Percentiles rank a stretch among this genome's conserved stretches.
Conservation (phyloP, 139 green algal genomes). For the Tetradesmus lagerheimii region DNA sequence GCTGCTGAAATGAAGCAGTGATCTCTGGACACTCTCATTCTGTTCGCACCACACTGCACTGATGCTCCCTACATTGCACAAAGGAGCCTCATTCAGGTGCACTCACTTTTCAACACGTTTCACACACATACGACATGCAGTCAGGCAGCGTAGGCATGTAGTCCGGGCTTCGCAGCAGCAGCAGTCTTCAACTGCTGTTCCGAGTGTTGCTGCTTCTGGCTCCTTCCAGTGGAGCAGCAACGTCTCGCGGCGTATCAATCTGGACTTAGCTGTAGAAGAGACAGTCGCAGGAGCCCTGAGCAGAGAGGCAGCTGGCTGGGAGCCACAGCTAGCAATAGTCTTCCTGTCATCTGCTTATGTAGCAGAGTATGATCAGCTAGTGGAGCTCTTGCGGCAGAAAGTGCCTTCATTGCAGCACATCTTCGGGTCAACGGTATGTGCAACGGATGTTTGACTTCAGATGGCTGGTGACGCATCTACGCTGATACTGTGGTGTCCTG, state of each 20-base stretch:
- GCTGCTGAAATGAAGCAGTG: neutral
- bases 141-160: neutral
- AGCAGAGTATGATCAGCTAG: constrained; percentile 47
- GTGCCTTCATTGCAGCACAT: constrained; percentile 56
- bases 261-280: constrained; percentile 73
- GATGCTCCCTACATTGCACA: neutral
- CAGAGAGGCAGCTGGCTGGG: neutral
- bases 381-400: constrained; percentile 19
- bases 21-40: neutral
- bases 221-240: constrained; percentile 19
- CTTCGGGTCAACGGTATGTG: constrained; percentile 45
- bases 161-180: neutral
- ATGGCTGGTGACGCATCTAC: too few relatives aligned
- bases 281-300: constrained; percentile 50
- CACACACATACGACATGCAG: neutral
- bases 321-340: constrained; percentile 38
- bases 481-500: neutral
- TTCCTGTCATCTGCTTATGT: constrained; percentile 50
- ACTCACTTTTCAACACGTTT: neutral
- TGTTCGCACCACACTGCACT: neutral
- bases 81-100: neutral
- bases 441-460: neutral
- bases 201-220: neutral
- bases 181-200: constrained; percentile 9
- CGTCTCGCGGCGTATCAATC: constrained; percentile 55